Evolutionary conservation across 1,139 yeast species (phyloP), one percentile per base, ranked within the genome.

Genomic region (Scheffersomyces cryptocercus): DNA sequence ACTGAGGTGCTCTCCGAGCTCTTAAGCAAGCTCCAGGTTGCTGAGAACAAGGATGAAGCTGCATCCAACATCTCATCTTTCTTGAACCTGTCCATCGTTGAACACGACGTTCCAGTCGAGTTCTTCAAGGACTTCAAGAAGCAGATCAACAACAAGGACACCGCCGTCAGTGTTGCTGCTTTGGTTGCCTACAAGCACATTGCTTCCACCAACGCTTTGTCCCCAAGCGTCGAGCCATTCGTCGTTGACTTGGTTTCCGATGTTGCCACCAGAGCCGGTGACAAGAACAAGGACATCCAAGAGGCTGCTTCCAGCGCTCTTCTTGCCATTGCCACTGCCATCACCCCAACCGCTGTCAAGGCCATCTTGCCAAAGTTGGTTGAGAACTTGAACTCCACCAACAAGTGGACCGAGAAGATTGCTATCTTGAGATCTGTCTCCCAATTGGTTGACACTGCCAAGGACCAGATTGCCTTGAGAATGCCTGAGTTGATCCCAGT

Each of bases 401-500:
- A 81, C 83, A 93, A 93, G 79, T 93, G 99, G 99, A 91, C 93
- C 64, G 98, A 93, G 81, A 93, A 93, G 85, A 88, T 87, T 67
- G 89, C 96, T 58, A 79, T 93, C 62, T 81, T 93, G 70, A 82
- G 81, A 65, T 85, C 96, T 59, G 75, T 93, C 64, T 75, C 96
- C 56, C 83, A 84, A 61, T 81, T 93, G 65, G 99, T 93, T 64
- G 96, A 89, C 70, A 81, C 90, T 60, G 97, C 99, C 61, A 93
- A 91, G 75, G 89, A 77, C 62, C 99, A 91, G 81, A 79, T 93
- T 63, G 97, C 99, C 61, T 82, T 93, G 68, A 89, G 98, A 82
- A 91, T 93, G 98, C 97, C 98, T 65, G 98, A 93, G 81, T 85
- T 93, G 74, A 91, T 93, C 65, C 99, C 99, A 73, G 95, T 87